A percentile compares a stretch with the other conserved stretches of the same genome.
Evolutionary conservation across 83 land plant genomes (phyloP).

Genomic region (Larix sibirica): DNA sequence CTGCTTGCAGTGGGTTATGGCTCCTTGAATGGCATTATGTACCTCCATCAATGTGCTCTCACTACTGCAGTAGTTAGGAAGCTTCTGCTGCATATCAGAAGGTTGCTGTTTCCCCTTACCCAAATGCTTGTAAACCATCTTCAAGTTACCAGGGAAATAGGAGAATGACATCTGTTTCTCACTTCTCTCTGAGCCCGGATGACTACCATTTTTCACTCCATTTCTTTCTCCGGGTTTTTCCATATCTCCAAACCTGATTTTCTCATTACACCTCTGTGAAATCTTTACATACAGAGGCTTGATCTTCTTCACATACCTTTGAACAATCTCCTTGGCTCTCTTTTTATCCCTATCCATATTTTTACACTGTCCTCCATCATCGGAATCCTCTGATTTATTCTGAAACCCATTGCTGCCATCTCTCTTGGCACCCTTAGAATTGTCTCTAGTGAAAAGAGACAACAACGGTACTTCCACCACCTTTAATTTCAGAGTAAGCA

Average conservation of each 20-base stretch:
- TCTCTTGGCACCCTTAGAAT: constrained; percentile 21
- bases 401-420: not conserved
- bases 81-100: not conserved
- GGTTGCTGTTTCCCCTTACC: constrained; percentile 24
- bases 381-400: constrained; percentile 7
- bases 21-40: constrained; percentile 72
- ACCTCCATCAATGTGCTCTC: constrained; percentile 52
- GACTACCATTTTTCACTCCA: not conserved
- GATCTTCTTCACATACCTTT: constrained; percentile 50
- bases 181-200: not conserved
- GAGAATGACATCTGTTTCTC: not conserved
- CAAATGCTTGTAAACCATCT: constrained; percentile 19
- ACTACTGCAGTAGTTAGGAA: not conserved
- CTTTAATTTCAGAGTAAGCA: constrained; percentile 58
- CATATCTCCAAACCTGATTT: not conserved
- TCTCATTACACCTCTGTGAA: constrained; percentile 39
- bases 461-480: constrained; percentile 58
- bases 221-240: not conserved
- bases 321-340: constrained; percentile 38
- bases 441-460: constrained; percentile 56
- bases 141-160: constrained; percentile 28
- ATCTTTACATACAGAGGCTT: constrained; percentile 59
- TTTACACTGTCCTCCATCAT: not conserved
- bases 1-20: constrained; percentile 66
- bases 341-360: constrained; percentile 26